These are phyloP conservation scores for Davidsoniella neocaledoniae DNA, from an alignment of 2,329 filamentous ascomycete genomes.

Conservation along the genomic window DNA sequence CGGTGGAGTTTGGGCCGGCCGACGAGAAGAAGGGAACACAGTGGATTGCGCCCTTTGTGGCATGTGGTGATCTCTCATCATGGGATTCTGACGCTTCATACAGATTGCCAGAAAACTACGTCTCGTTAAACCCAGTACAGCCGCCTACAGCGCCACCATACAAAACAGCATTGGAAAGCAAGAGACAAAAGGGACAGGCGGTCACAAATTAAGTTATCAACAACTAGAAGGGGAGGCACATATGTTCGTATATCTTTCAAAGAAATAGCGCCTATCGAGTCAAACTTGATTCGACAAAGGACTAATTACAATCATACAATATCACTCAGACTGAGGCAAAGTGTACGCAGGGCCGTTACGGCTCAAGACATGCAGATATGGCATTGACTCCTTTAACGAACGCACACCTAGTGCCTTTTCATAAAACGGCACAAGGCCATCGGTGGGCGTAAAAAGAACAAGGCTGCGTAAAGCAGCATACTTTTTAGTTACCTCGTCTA, in stretches of 20 bases:
- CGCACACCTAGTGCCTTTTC: conserved; percentile 28
- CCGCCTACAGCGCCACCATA: conserved; percentile 94
- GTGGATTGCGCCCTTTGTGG: conserved; percentile 92
- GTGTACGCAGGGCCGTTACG: conserved; percentile 5
- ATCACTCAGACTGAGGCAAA: background rate
- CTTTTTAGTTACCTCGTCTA: conserved; percentile 37
- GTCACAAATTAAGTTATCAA: conserved; percentile 48
- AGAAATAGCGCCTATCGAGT: background rate
- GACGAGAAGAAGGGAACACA: conserved; percentile 24
- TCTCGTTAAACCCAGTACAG: conserved; percentile 81
- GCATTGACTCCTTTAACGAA: conserved; percentile 24
- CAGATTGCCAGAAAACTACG: conserved; percentile 66
- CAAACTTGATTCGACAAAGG: too few species aligned
- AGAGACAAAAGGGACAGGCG: conserved; percentile 57
- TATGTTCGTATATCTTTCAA: background rate
- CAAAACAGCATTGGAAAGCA: conserved; percentile 65
- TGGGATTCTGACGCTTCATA: conserved; percentile 96
- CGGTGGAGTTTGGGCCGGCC: conserved; percentile 17
- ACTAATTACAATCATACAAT: background rate
- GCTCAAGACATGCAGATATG: background rate
- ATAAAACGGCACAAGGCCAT: conserved; percentile 26
- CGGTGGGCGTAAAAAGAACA: conserved; percentile 32
- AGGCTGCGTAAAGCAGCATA: conserved; percentile 44
- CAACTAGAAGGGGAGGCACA: conserved; percentile 12
- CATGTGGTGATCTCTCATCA: conserved; percentile 87